phyloP scores from a whole-genome alignment of 2,329 filamentous ascomycete genomes.

The Trichoderma citrinoviride region DNA sequence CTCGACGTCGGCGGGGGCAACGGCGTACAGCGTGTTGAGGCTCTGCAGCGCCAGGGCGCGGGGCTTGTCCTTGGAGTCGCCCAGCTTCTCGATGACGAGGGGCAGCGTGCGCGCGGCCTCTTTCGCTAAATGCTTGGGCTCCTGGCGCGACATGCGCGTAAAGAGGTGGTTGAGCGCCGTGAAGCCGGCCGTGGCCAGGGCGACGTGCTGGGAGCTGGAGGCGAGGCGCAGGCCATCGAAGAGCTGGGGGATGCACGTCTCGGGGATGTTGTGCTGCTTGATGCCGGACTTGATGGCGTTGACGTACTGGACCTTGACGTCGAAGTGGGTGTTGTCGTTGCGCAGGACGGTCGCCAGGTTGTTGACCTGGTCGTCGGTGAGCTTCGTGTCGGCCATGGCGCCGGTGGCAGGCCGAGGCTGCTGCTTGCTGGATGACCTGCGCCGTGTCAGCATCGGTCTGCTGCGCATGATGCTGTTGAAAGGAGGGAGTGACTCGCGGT shows the following conservation, averaged over 20 bases:
- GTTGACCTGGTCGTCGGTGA: conserved; percentile 58
- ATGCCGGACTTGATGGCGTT: conserved; percentile 80
- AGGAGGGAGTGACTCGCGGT: neutral
- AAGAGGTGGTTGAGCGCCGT: conserved; percentile 84
- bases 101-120: conserved; percentile 71
- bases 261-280: conserved; percentile 88
- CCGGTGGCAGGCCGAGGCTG: conserved; percentile 4
- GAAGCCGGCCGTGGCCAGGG: conserved; percentile 78
- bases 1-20: conserved; percentile 72
- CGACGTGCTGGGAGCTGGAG: conserved; percentile 71
- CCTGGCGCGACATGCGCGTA: conserved; percentile 81
- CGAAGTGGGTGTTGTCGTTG: conserved; percentile 65
- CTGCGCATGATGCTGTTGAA: neutral
- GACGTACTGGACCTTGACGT: conserved; percentile 68
- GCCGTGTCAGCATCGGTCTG: neutral
- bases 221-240: conserved; percentile 80
- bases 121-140: conserved; percentile 68
- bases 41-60: conserved; percentile 71
- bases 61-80: conserved; percentile 84
- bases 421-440: neutral
- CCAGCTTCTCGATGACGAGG: conserved; percentile 77
- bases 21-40: conserved; percentile 72
- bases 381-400: conserved; percentile 52
- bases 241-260: conserved; percentile 65
- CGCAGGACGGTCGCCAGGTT: conserved; percentile 52